Evolutionary conservation across 2,329 filamentous ascomycete genomes (phyloP), one percentile per base, ranked within the genome.

Genomic region (Parasarocladium wereldwijsianum): DNA sequence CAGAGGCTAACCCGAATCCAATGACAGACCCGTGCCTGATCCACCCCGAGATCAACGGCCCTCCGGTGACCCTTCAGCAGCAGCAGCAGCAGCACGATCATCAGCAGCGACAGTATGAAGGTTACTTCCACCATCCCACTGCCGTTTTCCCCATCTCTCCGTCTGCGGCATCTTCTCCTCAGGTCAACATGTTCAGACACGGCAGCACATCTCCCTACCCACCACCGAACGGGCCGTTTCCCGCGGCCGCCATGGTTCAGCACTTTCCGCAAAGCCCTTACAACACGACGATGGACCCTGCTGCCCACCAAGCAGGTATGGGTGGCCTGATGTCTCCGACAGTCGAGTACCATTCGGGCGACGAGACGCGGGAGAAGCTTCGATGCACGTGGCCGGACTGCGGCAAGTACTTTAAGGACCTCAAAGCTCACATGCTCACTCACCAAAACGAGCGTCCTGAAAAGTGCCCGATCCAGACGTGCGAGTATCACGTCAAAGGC

Each of bases 351-450:
- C 64, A 66, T 41, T 77, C 69, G 47, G 67, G 64, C 34, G 60
- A 71, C 32, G 74, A 79, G 45, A 52, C 60, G 35, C 76, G 79
- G 45, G 76, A 82, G 47, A 71, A 70, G 55, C 66, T 69, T 42
- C 66, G 80, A 37, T 93, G 84, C 60, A 80, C 81, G 1, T 76
- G 85, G 46, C 74, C 79, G 6, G 83, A 87, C 34, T 93, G 85
- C 44, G 83, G 84, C 38, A 76, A 80, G 44, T 66, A 76, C 34
- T 92, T 92, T 67, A 92, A 92, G 57, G 85, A 93, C 46, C 60
- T 93, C 39, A 87, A 87, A 55, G 85, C 86, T 7, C 86, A 94
- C 54, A 87, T 92, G 79, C 70, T 93, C 49, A 94, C 86, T 0
- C 86, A 94, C 52, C 82, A 90, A 54, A 79, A 74, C 34, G 84